Base-by-base conservation (phyloP, 169 alveolate species). In the Plasmodium blacklocki region DNA sequence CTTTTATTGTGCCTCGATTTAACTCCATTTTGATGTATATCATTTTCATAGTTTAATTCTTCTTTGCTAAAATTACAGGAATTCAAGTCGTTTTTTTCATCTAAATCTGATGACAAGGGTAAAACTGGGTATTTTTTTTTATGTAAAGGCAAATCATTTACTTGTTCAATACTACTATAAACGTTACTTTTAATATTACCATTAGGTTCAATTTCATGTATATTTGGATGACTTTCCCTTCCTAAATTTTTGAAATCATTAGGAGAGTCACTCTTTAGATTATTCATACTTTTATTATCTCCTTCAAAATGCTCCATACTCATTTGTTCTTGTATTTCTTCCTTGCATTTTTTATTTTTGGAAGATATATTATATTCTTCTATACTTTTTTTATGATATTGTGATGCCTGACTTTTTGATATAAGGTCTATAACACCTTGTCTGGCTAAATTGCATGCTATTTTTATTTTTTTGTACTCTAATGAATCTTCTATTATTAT, bases 381-480 rank as follows among this genome's bases (percentile, higher is more conserved):
- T 14, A 50, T 43, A 43, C 54, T 72, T 50, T 18, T 12, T 64
- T 59, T 73, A 45, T 86, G 75, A 86, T 49, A 39, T 52, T 72
- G 54, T 39, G 47, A 39, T 59, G 85, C 64, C 62, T 86, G 92
- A 52, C 88, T 86, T 62, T 86, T 86, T 12, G 92, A 71, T 29
- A 86, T 86, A 21, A 86, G 75, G 52, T 86, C 92, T 26, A 86
- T 72, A 45, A 86, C 92, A 9, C 92, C 92, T 54, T 71, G 92
- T 54, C 87, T 86, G n/a, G 92, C 83, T 64, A 86, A 86, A 72
- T 86, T 86, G 32, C 92, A 86, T 19, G 92, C 92, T 21, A 72
- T 60, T 29, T 59, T 43, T 60, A 86, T 86, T 83, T 83, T 83
- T 73, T 83, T 83, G 15, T 63, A 39, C 45, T 83, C 91, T 58